Conservation (phyloP, 164 flowering plant genomes). For the Vitis vinifera region ASM3070453v1 NC_081815.1:15085501-15086000, state of each 20-base stretch:
- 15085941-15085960: neutral
- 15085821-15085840: conserved; percentile 63
- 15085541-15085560: conserved; percentile 42
- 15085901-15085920: neutral
- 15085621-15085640: conserved; percentile 54
- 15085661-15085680: conserved; percentile 70
- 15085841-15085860: conserved; percentile 50
- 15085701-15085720: conserved; percentile 56
- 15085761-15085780: conserved; percentile 79
- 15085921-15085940: neutral
- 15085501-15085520: conserved; percentile 72
- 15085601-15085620: conserved; percentile 11
- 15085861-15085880: conserved; percentile 56
- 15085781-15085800: conserved; percentile 80
- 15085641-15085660: conserved; percentile 66
- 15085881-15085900: conserved; percentile 58
- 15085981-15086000: no score
- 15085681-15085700: conserved; percentile 70
- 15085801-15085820: conserved; percentile 62
- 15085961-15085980: no score
- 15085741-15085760: conserved; percentile 67
- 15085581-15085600: conserved; percentile 42
- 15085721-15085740: conserved; percentile 39
- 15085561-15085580: conserved; percentile 65
- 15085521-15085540: conserved; percentile 77